Conservation (phyloP, 129 eudicot species). For the Apium graveolens region DNA sequence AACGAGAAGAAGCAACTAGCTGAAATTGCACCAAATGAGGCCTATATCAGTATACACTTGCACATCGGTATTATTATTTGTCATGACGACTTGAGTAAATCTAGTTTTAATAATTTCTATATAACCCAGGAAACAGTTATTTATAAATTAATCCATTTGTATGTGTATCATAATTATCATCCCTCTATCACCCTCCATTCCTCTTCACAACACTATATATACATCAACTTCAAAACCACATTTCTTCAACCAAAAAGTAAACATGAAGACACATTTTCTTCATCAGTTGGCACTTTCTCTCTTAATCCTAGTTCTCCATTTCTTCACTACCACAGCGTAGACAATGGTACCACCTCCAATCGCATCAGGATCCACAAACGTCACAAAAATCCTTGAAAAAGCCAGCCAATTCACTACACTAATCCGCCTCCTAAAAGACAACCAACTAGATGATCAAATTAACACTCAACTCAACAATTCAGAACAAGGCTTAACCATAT, state of each 20-base stretch:
- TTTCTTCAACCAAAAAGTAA: slow-evolving; percentile 10
- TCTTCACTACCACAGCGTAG: slow-evolving; percentile 38
- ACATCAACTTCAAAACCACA: background rate
- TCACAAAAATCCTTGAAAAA: slow-evolving; percentile 69
- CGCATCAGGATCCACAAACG: slow-evolving; percentile 71
- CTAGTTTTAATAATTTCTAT: background rate
- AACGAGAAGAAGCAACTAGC: background rate
- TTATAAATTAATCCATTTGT: background rate
- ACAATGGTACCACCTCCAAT: slow-evolving; percentile 40
- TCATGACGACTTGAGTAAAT: background rate
- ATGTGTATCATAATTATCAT: background rate
- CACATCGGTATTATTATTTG: background rate
- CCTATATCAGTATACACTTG: background rate
- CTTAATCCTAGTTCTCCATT: slow-evolving; percentile 24
- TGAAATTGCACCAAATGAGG: background rate
- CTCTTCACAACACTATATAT: background rate
- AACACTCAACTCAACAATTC: slow-evolving; percentile 86
- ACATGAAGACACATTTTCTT: background rate
- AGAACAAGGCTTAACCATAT: slow-evolving; percentile 56
- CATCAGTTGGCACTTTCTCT: slow-evolving; percentile 12
- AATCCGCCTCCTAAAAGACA: slow-evolving; percentile 43
- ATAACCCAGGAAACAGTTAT: background rate
- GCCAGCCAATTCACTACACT: slow-evolving; percentile 80
- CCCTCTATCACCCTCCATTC: background rate
- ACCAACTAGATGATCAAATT: slow-evolving; percentile 62